Base-by-base conservation (phyloP, 352 stramenopile species). In the Blastocystis hominis region DNA sequence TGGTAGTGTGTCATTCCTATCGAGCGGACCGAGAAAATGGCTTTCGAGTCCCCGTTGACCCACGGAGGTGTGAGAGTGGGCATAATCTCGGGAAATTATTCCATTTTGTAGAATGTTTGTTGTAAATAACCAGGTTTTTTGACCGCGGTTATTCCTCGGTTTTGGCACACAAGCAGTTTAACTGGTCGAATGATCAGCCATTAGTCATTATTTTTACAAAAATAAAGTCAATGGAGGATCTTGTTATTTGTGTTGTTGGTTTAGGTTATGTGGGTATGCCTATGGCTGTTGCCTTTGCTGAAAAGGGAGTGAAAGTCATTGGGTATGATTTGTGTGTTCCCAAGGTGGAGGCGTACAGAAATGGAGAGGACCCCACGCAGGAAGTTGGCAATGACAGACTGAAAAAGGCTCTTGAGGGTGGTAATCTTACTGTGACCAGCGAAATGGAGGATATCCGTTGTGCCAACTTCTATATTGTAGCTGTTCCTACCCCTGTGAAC, bases 221-320 rank as follows among this genome's bases (percentile, higher is more conserved):
- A 20, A 76, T 76, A 40, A 40, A 76, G 36, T 50, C 44, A 34
- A 54, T 30, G 24, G 24, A 40, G 36, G 66, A 76, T 55, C 66
- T 76, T 24, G 75, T 53, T 42, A 86, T 86, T 86, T 68, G 56
- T 68, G 63, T 86, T 50, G 63, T 86, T 34, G 75, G 75, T 44
- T 44, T 86, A 7, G 75, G 75, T 69, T 86, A 86, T 72, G 75
- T 86, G 42, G 75, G 75, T 56, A 15, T 86, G 15, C 75, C 75
- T 70, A 61, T 86, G 50, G 75, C 75, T 62, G 75, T 86, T 2
- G 50, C 59, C 36, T 86, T 72, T 72, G 75, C 54, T 61, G 63
- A 72, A 10, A 86, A 86, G 66, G 66, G 66, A n/a, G 44, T 36
- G 44, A 75, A 30, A 30, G 24, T 30, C 24, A 30, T 30, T 30